Evolutionary conservation across 371 early-diverging fungal genomes (phyloP).

Genomic region (Sporodiniella umbellata): DNA sequence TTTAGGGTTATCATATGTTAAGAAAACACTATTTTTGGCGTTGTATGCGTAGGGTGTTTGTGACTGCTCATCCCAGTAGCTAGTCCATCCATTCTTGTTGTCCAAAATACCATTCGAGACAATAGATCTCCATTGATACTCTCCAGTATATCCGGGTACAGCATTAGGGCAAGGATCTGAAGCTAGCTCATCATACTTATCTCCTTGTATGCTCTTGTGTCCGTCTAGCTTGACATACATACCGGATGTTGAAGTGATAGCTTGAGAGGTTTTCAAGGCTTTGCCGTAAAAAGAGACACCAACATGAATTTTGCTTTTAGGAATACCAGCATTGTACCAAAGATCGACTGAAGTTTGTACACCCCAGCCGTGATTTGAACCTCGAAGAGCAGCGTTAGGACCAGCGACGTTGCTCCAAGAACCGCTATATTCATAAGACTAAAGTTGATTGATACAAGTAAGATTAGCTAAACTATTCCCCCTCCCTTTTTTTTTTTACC

Average conservation of each 20-base stretch:
- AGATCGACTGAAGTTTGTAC: slow-evolving; percentile 46
- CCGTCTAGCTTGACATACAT: slow-evolving; percentile 23
- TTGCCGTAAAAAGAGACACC: slow-evolving; percentile 63
- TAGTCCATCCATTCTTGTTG: slow-evolving; percentile 49
- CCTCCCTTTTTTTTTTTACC: slow-evolving; percentile 24
- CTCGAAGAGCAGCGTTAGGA: slow-evolving; percentile 62
- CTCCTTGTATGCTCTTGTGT: slow-evolving; percentile 9
- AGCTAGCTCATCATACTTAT: slow-evolving; percentile 10
- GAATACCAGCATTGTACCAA: slow-evolving; percentile 60
- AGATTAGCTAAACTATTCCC: neutral
- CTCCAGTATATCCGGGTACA: slow-evolving; percentile 45
- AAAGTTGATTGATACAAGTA: slow-evolving; percentile 11
- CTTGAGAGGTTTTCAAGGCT: slow-evolving; percentile 21
- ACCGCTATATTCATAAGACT: slow-evolving; percentile 44
- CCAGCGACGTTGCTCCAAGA: slow-evolving; percentile 56
- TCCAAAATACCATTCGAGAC: slow-evolving; percentile 54
- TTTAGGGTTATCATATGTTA: slow-evolving; percentile 58
- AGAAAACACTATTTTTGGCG: slow-evolving; percentile 31
- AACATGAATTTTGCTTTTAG: slow-evolving; percentile 50
- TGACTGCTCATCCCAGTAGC: slow-evolving; percentile 54
- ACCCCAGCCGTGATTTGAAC: slow-evolving; percentile 33
- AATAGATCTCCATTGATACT: slow-evolving; percentile 63
- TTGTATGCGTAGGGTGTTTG: slow-evolving; percentile 64
- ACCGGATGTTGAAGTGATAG: slow-evolving; percentile 7
- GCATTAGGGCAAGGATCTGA: slow-evolving; percentile 14